A percentile compares a stretch with the other conserved stretches of the same genome.
Conservation (phyloP, 192 early-diverging fungal genomes). For the Coemansia sp. region DNA sequence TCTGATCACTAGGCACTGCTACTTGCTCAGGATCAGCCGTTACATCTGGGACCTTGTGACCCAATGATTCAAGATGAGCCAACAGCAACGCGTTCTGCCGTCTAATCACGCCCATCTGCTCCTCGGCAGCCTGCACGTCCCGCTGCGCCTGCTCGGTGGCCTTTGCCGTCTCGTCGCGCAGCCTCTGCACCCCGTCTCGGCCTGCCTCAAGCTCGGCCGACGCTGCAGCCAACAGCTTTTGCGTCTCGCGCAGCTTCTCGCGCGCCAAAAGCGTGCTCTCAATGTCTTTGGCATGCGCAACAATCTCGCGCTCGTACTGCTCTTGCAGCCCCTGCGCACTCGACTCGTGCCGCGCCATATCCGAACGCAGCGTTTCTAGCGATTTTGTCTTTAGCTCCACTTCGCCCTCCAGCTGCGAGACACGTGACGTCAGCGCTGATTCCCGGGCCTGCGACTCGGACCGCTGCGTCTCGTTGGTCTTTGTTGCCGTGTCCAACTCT, state of each 20-base stretch:
- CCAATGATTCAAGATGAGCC: conserved; percentile 66
- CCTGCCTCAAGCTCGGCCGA: conserved; percentile 23
- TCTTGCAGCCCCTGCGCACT: conserved; percentile 57
- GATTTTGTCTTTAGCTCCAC: conserved; percentile 15
- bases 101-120: conserved; percentile 55
- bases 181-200: background rate
- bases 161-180: conserved; percentile 38
- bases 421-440: conserved; percentile 25
- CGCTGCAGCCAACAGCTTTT: conserved; percentile 16
- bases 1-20: background rate
- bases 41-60: conserved; percentile 42
- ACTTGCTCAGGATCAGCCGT: conserved; percentile 35
- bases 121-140: conserved; percentile 49
- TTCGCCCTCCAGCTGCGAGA: conserved; percentile 21
- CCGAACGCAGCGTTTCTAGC: conserved; percentile 47
- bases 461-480: conserved; percentile 45
- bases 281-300: conserved; percentile 61
- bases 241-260: conserved; percentile 40
- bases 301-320: conserved; percentile 68
- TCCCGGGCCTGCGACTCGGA: conserved; percentile 51
- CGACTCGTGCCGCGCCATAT: conserved; percentile 55
- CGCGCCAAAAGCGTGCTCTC: conserved; percentile 48
- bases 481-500: conserved; percentile 15
- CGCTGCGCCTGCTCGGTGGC: conserved; percentile 12
- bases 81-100: conserved; percentile 73